Evolutionary conservation across 768 basidiomycete species (phyloP).

Genomic region (Mycena kentingensis): DNA sequence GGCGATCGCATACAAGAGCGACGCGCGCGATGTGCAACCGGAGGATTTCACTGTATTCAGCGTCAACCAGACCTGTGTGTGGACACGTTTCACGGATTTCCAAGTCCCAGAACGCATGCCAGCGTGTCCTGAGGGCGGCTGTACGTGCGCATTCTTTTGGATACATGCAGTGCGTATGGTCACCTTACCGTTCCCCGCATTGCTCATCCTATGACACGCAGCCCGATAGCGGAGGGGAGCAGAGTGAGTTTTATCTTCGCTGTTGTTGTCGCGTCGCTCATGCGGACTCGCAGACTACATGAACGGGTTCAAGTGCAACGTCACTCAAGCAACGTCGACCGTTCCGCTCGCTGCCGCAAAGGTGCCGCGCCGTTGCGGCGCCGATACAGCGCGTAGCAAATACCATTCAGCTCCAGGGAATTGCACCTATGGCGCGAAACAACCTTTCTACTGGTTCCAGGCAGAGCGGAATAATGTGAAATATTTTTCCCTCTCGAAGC

Average conservation of each 20-base stretch:
- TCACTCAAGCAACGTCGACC: slow-evolving; percentile 54
- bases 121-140: slow-evolving; percentile 61
- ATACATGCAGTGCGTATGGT: slow-evolving; percentile 59
- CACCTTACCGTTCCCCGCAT: background rate
- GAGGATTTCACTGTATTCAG: slow-evolving; percentile 74
- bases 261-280: background rate
- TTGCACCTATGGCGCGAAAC: slow-evolving; percentile 74
- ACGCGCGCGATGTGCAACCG: slow-evolving; percentile 58
- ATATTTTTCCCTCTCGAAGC: too few species aligned
- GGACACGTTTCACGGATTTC: slow-evolving; percentile 70
- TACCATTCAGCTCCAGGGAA: slow-evolving; percentile 51
- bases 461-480: slow-evolving; percentile 62
- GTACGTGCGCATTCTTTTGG: slow-evolving; percentile 76
- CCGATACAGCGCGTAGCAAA: slow-evolving; percentile 52
- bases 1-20: slow-evolving; percentile 74
- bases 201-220: slow-evolving; percentile 2
- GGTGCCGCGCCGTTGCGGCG: slow-evolving; percentile 66
- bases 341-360: slow-evolving; percentile 56
- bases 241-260: slow-evolving; percentile 45
- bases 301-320: slow-evolving; percentile 72
- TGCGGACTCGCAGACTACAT: slow-evolving; percentile 53
- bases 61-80: slow-evolving; percentile 76
- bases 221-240: slow-evolving; percentile 60
- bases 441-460: slow-evolving; percentile 73
- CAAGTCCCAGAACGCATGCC: slow-evolving; percentile 69